Evolutionary conservation across 1,139 yeast genomes (phyloP).

Genomic region (Yamadazyma triangularis): DNA sequence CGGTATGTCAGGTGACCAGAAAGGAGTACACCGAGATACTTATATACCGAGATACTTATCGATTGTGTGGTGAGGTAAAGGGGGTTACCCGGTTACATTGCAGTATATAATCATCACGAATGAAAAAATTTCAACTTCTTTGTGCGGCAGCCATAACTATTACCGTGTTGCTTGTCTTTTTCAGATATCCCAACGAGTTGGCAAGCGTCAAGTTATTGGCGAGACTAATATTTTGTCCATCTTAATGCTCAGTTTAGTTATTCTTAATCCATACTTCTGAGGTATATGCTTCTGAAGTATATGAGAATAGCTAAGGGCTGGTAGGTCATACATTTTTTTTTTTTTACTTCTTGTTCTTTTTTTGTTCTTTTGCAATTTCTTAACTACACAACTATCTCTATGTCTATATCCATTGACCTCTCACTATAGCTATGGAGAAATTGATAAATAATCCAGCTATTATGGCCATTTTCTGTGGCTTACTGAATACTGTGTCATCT

Average conservation of each 20-base stretch:
- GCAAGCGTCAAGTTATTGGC: conserved; percentile 57
- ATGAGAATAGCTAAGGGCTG: conserved; percentile 43
- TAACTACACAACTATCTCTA: background rate
- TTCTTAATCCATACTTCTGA: conserved; percentile 22
- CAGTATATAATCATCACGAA: too few species aligned
- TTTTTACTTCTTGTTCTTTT: background rate
- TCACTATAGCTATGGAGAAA: conserved; percentile 50
- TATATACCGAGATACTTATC: too few species aligned
- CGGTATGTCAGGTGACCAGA: background rate
- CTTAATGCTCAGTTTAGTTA: conserved; percentile 42
- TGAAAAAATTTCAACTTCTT: conserved; percentile 7
- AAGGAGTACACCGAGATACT: too few species aligned
- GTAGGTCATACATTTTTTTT: conserved; percentile 40
- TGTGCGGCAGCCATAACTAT: conserved; percentile 56
- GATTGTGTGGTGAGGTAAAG: too few species aligned
- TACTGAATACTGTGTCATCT: conserved; percentile 54
- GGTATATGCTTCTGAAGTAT: conserved; percentile 11
- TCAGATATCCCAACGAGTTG: conserved; percentile 45
- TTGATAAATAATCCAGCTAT: conserved; percentile 59
- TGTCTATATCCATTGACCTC: conserved; percentile 42
- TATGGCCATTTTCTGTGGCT: conserved; percentile 58
- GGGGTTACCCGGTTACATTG: too few species aligned
- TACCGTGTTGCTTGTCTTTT: conserved; percentile 55
- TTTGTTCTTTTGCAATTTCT: conserved; percentile 1
- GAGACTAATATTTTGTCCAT: conserved; percentile 46